Conservation (phyloP, 805 yeast genomes). For the Yamadazyma akitaensis region DNA sequence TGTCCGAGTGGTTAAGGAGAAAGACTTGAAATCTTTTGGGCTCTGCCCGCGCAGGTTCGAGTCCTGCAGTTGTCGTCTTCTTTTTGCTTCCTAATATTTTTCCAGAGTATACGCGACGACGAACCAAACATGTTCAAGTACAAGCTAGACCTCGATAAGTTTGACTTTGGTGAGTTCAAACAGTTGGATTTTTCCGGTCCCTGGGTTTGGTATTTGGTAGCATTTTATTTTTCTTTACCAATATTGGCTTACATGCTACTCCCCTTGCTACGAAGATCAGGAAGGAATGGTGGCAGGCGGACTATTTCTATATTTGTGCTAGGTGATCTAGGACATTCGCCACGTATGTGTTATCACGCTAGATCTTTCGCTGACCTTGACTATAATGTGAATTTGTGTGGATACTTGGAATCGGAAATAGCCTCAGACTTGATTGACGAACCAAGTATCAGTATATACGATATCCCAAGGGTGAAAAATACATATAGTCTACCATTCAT, state of each 20-base stretch:
- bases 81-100: constrained; percentile 15
- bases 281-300: constrained; percentile 22
- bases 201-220: constrained; percentile 46
- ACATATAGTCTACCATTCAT: constrained; percentile 46
- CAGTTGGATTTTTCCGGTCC: constrained; percentile 20
- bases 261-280: constrained; percentile 27
- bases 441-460: constrained; percentile 49
- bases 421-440: constrained; percentile 51
- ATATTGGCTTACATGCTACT: constrained; percentile 37
- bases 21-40: constrained; percentile 49
- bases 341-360: constrained; percentile 91
- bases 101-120: neutral
- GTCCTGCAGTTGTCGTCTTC: constrained; percentile 45
- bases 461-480: constrained; percentile 42
- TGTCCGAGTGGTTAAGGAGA: constrained; percentile 50
- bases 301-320: constrained; percentile 76
- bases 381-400: constrained; percentile 78
- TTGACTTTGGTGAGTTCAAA: neutral
- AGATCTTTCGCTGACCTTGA: constrained; percentile 66
- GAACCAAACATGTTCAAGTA: neutral
- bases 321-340: constrained; percentile 94
- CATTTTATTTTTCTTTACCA: constrained; percentile 46
- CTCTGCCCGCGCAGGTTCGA: constrained; percentile 51
- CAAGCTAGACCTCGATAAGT: constrained; percentile 4
- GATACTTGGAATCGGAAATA: constrained; percentile 63